phyloP scores from a whole-genome alignment of 139 green algal genomes.

The Coelastrella sp. region DNA sequence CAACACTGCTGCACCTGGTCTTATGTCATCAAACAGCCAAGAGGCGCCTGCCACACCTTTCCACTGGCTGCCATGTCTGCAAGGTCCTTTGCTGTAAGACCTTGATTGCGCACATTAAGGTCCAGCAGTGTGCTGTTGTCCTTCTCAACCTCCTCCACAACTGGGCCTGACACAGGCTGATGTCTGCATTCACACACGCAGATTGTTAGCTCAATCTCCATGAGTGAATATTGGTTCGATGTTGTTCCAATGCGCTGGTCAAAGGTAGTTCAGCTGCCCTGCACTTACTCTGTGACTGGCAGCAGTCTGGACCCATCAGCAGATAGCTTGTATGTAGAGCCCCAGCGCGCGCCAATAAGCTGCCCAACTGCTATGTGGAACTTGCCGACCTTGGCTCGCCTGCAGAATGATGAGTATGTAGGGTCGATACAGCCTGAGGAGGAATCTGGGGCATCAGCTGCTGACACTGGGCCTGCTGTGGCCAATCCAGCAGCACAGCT shows the following conservation, averaged over 20 bases:
- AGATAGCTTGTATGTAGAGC: slow-evolving; percentile 42
- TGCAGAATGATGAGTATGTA: no score
- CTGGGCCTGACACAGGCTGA: slow-evolving; percentile 15
- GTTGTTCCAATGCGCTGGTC: no score
- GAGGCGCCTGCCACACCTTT: slow-evolving; percentile 51
- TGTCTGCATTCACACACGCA: background rate
- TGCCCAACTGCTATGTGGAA: slow-evolving; percentile 14
- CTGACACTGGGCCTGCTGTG: no score
- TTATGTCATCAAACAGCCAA: background rate
- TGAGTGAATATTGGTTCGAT: no score
- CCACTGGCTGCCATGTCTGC: slow-evolving; percentile 59
- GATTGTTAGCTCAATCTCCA: background rate
- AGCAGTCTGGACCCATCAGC: slow-evolving; percentile 52
- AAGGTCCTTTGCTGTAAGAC: slow-evolving; percentile 69
- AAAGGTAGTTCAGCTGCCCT: no score
- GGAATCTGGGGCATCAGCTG: no score
- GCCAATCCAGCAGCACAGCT: no score
- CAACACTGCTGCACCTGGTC: no score
- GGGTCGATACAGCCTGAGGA: no score
- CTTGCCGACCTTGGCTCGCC: slow-evolving; percentile 39
- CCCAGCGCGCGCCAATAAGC: slow-evolving; percentile 38
- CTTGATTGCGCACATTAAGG: slow-evolving; percentile 62
- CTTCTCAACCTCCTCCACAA: slow-evolving; percentile 40
- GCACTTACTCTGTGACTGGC: slow-evolving; percentile 47
- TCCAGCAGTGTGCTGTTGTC: slow-evolving; percentile 47